These are phyloP conservation scores for Trichoderma arundinaceum DNA, from an alignment of 2,329 filamentous ascomycete species.

Conservation along the genomic window DNA sequence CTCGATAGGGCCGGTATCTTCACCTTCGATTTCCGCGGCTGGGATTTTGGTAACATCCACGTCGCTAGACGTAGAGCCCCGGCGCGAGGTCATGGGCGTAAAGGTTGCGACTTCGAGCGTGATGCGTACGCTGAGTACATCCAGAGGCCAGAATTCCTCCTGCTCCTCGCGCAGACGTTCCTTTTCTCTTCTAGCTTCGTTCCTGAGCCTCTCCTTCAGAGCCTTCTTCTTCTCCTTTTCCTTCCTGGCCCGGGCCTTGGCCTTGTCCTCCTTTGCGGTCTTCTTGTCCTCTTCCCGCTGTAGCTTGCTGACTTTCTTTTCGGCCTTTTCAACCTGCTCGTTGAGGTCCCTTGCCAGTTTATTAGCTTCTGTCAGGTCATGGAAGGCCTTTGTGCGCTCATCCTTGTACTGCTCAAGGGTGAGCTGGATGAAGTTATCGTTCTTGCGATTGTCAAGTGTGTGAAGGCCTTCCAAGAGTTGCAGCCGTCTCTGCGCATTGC, in stretches of 20 bases:
- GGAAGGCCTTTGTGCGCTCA: slow-evolving; percentile 51
- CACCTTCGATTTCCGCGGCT: slow-evolving; percentile 30
- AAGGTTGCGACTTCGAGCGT: slow-evolving; percentile 53
- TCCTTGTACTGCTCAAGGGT: slow-evolving; percentile 49
- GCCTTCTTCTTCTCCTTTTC: slow-evolving; percentile 46
- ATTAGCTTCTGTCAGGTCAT: slow-evolving; percentile 47
- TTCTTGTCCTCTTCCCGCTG: slow-evolving; percentile 39
- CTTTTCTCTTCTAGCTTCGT: slow-evolving; percentile 51
- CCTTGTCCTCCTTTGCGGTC: slow-evolving; percentile 40
- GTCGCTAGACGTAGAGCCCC: slow-evolving; percentile 59
- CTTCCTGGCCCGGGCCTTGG: slow-evolving; percentile 44
- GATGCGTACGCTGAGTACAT: slow-evolving; percentile 55
- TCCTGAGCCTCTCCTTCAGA: slow-evolving; percentile 45
- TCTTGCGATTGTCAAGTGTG: slow-evolving; percentile 44
- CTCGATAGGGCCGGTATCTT: slow-evolving; percentile 30
- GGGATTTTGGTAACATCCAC: slow-evolving; percentile 50
- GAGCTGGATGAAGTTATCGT: slow-evolving; percentile 45
- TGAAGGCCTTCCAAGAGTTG: slow-evolving; percentile 50
- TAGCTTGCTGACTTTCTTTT: slow-evolving; percentile 45
- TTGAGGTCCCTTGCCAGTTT: slow-evolving; percentile 43
- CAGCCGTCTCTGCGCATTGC: slow-evolving; percentile 45
- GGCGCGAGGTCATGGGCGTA: slow-evolving; percentile 54
- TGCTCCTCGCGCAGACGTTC: slow-evolving; percentile 51
- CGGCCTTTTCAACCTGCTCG: slow-evolving; percentile 42
- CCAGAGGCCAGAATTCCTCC: slow-evolving; percentile 55